phyloP scores from a whole-genome alignment of 345 rosid species.

The Populus deltoides region DNA sequence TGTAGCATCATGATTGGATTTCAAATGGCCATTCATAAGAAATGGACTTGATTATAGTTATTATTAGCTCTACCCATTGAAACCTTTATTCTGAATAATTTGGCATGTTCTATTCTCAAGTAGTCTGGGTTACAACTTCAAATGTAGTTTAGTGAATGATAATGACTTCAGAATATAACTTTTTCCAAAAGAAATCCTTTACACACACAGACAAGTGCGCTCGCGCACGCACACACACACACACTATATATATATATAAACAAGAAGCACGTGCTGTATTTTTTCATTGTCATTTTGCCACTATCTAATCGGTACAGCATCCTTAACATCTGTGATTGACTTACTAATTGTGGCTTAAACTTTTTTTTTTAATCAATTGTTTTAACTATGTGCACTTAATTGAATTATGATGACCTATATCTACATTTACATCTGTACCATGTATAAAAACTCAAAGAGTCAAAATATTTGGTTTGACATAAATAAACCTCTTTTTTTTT shows the following conservation, averaged over 20 bases:
- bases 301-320: background rate
- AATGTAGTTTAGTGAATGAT: too few relatives aligned
- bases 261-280: too few relatives aligned
- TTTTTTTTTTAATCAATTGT: too few relatives aligned
- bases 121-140: background rate
- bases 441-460: too few relatives aligned
- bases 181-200: background rate
- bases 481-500: too few relatives aligned
- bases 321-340: background rate
- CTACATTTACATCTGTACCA: too few relatives aligned
- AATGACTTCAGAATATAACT: background rate
- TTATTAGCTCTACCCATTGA: background rate
- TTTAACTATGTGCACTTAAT: too few relatives aligned
- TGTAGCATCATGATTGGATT: background rate
- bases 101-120: background rate
- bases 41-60: background rate
- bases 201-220: too few relatives aligned
- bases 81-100: background rate
- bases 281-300: background rate
- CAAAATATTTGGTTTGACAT: too few relatives aligned
- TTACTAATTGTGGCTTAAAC: background rate
- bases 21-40: background rate
- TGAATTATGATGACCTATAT: too few relatives aligned
- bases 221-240: too few relatives aligned
- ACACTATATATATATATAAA: too few relatives aligned